Conservation (phyloP, 768 basidiomycete species). For the Hysterangium stoloniferum region DNA sequence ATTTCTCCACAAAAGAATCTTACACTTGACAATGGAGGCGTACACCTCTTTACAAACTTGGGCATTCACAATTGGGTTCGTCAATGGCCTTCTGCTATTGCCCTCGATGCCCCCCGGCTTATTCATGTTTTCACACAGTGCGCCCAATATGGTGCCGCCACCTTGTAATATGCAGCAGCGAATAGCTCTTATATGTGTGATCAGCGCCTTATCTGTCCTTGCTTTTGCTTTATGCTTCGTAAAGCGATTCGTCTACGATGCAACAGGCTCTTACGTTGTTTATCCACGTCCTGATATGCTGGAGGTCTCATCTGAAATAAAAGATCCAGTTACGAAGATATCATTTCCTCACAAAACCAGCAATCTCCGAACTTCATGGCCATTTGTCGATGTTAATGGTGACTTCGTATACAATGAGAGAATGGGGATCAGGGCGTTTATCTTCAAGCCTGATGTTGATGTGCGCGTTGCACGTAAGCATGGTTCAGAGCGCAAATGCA, state of each 20-base stretch:
- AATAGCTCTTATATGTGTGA: background rate
- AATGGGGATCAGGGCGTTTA: background rate
- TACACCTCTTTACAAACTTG: constrained; percentile 7
- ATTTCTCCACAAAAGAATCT: background rate
- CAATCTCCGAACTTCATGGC: background rate
- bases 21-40: constrained; percentile 1
- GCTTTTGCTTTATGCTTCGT: background rate
- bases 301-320: background rate
- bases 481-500: no score
- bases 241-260: constrained; percentile 2
- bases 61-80: constrained; percentile 4
- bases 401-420: constrained; percentile 5
- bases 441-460: constrained; percentile 1
- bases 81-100: background rate
- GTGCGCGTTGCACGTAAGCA: background rate
- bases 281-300: constrained; percentile 1
- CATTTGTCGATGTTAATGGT: background rate
- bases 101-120: background rate
- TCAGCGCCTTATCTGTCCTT: background rate
- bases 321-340: background rate
- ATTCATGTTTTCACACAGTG: background rate
- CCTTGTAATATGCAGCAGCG: constrained; percentile 4
- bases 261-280: background rate
- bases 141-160: background rate
- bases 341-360: constrained; percentile 1